Evolutionary conservation across 2,329 filamentous ascomycete species (phyloP).

Genomic region (Colletotrichum falcatum): DNA sequence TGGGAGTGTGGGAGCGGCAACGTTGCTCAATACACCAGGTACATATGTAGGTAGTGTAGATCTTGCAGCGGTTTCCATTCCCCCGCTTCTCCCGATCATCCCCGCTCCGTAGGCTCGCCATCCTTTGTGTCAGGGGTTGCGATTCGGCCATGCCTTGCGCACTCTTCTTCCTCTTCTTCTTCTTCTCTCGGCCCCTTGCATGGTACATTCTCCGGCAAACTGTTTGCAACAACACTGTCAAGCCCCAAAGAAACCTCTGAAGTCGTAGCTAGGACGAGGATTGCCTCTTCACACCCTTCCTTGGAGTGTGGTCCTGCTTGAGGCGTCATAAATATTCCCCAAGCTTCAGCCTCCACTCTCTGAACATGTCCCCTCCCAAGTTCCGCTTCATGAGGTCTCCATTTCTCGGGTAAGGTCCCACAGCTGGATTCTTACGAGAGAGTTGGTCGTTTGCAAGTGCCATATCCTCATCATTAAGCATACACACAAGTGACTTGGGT

Average conservation of each 20-base stretch:
- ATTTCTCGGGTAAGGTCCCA: conserved; percentile 1
- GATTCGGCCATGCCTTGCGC: conserved; percentile 17
- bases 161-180: conserved; percentile 1
- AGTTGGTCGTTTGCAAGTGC: background rate
- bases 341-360: background rate
- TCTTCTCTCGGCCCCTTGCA: conserved; percentile 20
- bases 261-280: background rate
- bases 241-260: background rate
- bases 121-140: conserved; percentile 27
- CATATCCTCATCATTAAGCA: background rate
- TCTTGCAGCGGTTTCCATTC: conserved; percentile 31
- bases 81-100: conserved; percentile 19
- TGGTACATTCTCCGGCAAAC: background rate
- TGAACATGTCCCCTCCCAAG: background rate
- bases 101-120: conserved; percentile 23
- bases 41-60: no score
- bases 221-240: background rate
- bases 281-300: background rate
- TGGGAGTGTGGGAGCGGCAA: background rate
- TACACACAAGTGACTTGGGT: background rate
- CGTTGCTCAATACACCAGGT: conserved; percentile 11
- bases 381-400: background rate
- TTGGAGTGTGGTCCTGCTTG: background rate
- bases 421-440: background rate
- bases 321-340: background rate